phyloP scores from a whole-genome alignment of 257 asterid genomes.

The Leonotis leonurus region DNA sequence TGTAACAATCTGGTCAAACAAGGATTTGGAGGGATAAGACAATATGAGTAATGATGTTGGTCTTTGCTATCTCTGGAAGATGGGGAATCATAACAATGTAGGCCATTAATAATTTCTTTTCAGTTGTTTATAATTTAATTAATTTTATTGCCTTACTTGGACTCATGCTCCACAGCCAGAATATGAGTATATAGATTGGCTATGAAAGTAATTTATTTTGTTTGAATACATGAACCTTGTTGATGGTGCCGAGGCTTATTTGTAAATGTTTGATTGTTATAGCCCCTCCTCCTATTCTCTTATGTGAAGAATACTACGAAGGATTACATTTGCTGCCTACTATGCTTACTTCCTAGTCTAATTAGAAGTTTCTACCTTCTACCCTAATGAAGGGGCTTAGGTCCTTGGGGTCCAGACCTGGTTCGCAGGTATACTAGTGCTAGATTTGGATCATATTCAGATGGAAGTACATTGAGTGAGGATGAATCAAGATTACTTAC shows the following conservation, averaged over 20 bases:
- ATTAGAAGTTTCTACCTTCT: neutral
- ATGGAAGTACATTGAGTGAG: constrained; percentile 40
- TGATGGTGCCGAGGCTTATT: neutral
- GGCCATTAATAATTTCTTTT: neutral
- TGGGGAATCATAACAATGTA: neutral
- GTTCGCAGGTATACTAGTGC: constrained; percentile 68
- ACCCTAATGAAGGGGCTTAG: constrained; percentile 57
- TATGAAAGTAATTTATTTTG: neutral
- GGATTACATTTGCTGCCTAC: neutral
- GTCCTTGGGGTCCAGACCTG: constrained; percentile 86
- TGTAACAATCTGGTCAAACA: neutral
- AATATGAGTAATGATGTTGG: neutral
- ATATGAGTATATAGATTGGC: constrained; percentile 1
- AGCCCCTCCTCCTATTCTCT: neutral
- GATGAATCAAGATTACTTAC: constrained; percentile 66
- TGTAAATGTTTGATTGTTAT: neutral
- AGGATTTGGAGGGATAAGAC: neutral
- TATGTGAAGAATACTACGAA: neutral
- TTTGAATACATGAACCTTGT: neutral
- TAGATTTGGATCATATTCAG: constrained; percentile 58
- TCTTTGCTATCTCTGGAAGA: neutral
- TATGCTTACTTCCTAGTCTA: neutral
- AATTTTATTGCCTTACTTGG: neutral
- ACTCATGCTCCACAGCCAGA: neutral
- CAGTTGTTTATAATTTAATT: neutral